phyloP scores from a whole-genome alignment of 2,329 filamentous ascomycete species.

The Aspergillus chevalieri region DNA sequence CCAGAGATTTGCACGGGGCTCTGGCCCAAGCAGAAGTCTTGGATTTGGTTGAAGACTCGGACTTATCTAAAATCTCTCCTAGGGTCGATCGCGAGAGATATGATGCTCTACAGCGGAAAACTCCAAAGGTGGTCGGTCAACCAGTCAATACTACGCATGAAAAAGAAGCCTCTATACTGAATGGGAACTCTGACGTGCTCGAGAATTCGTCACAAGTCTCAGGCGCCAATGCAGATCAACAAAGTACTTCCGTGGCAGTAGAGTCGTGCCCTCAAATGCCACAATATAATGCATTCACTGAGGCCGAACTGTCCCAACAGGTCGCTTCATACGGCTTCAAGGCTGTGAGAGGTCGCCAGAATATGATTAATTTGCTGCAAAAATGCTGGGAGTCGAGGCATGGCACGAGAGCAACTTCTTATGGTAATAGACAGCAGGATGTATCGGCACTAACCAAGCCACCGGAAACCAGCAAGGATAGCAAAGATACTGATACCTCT shows the following conservation, averaged over 20 bases:
- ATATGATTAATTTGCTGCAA: constrained; percentile 64
- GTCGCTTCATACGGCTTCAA: constrained; percentile 66
- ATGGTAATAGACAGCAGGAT: constrained; percentile 12
- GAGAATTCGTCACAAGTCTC: not conserved
- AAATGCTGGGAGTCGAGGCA: constrained; percentile 64
- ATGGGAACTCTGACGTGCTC: not conserved
- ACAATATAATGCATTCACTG: constrained; percentile 57
- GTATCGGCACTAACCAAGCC: not conserved
- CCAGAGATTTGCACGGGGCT: constrained; percentile 60
- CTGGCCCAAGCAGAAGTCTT: constrained; percentile 59
- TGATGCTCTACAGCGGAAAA: not conserved
- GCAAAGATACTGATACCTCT: not conserved
- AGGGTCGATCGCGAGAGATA: constrained; percentile 1
- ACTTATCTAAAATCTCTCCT: constrained; percentile 6
- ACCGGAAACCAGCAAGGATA: not conserved
- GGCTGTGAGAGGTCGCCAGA: constrained; percentile 58
- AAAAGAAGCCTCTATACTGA: not conserved
- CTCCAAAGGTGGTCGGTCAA: not conserved
- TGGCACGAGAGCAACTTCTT: constrained; percentile 15
- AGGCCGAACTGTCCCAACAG: constrained; percentile 56
- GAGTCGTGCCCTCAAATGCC: constrained; percentile 37
- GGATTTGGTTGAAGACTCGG: constrained; percentile 48
- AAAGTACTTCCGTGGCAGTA: not conserved
- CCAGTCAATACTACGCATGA: not conserved
- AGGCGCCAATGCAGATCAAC: not conserved